Percentiles rank a stretch among this genome's conserved stretches.
Evolutionary conservation across 1,284 basidiomycete species (phyloP).

Genomic region (Cryptococcus jaspeensis): DNA sequence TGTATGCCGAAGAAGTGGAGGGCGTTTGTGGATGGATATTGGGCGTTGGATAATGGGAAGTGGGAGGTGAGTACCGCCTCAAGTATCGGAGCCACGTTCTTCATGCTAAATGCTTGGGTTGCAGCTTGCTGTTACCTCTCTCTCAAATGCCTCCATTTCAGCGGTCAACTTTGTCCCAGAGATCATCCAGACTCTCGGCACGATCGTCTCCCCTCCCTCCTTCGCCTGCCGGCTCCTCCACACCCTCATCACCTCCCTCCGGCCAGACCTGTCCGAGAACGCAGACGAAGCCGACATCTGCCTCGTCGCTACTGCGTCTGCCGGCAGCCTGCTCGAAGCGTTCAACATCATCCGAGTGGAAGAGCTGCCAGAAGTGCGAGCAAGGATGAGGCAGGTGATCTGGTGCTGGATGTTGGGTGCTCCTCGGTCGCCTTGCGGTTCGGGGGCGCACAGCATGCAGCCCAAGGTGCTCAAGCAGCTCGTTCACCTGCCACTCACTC

Average conservation of each 20-base stretch:
- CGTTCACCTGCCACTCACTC: conserved; percentile 40
- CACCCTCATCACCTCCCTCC: conserved; percentile 24
- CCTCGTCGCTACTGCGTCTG: conserved; percentile 26
- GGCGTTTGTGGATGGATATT: conserved; percentile 45
- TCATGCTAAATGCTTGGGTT: neutral
- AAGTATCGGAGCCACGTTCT: neutral
- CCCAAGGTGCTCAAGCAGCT: conserved; percentile 34
- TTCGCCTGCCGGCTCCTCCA: conserved; percentile 29
- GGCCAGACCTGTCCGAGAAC: conserved; percentile 4
- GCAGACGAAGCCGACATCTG: conserved; percentile 23
- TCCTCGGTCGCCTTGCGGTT: conserved; percentile 26
- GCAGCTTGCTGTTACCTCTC: conserved; percentile 24
- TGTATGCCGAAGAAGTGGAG: conserved; percentile 42
- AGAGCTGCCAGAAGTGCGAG: conserved; percentile 10
- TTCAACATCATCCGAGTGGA: conserved; percentile 26
- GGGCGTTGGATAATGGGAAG: conserved; percentile 38
- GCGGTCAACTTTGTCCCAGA: conserved; percentile 40
- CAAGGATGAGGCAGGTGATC: conserved; percentile 25
- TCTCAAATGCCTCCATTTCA: conserved; percentile 39
- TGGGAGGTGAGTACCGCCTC: conserved; percentile 30
- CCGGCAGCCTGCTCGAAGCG: conserved; percentile 26
- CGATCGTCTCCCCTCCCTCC: conserved; percentile 32
- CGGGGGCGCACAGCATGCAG: conserved; percentile 29
- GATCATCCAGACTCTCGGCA: conserved; percentile 34
- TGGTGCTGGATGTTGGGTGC: conserved; percentile 44